These are phyloP conservation scores for Bretschneidera sinensis DNA, from an alignment of 345 rosid species.

Conservation along the genomic window DNA sequence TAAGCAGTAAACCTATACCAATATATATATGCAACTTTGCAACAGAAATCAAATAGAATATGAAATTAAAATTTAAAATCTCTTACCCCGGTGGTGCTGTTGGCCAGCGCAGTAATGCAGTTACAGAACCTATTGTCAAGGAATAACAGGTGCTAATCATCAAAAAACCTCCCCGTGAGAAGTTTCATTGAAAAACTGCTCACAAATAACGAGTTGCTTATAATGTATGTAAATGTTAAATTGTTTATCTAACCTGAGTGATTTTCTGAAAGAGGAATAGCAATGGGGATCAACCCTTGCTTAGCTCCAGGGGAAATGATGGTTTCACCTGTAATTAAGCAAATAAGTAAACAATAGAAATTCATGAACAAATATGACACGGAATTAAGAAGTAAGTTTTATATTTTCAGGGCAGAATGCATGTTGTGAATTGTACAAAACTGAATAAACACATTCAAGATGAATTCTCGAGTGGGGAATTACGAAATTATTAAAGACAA, in stretches of 20 bases:
- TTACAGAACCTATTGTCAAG: slow-evolving; percentile 49
- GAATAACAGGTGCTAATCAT: slow-evolving; percentile 9
- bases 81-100: slow-evolving; percentile 85
- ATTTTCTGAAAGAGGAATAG: slow-evolving; percentile 65
- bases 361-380: slow-evolving; percentile 8
- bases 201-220: not conserved
- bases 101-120: slow-evolving; percentile 89
- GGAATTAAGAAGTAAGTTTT: not conserved
- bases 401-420: not conserved
- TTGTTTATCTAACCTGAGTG: slow-evolving; percentile 46
- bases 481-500: too few species aligned
- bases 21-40: not conserved
- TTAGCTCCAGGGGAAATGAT: slow-evolving; percentile 67
- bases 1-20: slow-evolving; percentile 2
- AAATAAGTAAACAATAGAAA: slow-evolving; percentile 1
- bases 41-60: not conserved
- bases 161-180: not conserved
- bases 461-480: not conserved
- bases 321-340: slow-evolving; percentile 50
- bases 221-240: slow-evolving; percentile 2
- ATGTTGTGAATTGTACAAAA: not conserved
- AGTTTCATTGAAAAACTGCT: slow-evolving; percentile 2
- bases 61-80: not conserved
- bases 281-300: slow-evolving; percentile 72
- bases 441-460: too few species aligned